phyloP scores from a whole-genome alignment of 2,329 filamentous ascomycete genomes.

The Phaeophleospora eucalypticola region DNA sequence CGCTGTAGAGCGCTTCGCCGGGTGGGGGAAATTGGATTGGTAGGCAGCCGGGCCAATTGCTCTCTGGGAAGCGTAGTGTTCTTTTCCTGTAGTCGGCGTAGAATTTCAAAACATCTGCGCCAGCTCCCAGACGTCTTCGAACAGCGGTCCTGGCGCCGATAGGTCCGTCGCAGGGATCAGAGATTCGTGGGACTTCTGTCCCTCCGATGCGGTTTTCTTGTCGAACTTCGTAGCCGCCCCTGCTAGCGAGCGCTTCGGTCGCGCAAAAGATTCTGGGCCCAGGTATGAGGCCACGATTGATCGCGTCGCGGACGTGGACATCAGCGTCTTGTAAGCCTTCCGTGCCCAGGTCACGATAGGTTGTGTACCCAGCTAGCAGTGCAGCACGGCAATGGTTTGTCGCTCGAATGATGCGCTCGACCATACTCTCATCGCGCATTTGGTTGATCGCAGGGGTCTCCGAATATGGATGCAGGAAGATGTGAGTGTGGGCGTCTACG shows the following conservation, averaged over 20 bases:
- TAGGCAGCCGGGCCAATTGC: constrained; percentile 25
- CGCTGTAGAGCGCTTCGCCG: constrained; percentile 12
- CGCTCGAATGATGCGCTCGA: constrained; percentile 54
- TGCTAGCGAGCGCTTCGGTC: constrained; percentile 49
- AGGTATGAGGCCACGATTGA: constrained; percentile 52
- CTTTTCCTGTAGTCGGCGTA: constrained; percentile 33
- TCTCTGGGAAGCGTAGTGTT: constrained; percentile 25
- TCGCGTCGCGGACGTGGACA: constrained; percentile 49
- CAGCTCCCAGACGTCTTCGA: constrained; percentile 29
- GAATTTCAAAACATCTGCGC: constrained; percentile 34
- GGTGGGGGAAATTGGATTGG: constrained; percentile 23
- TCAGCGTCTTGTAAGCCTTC: constrained; percentile 51
- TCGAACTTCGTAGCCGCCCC: constrained; percentile 47
- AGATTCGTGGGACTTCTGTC: constrained; percentile 19
- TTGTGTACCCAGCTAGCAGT: constrained; percentile 56
- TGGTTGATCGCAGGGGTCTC: constrained; percentile 45
- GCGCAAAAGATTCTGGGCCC: constrained; percentile 56
- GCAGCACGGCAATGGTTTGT: constrained; percentile 52
- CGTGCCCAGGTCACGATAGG: constrained; percentile 54
- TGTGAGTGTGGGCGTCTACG: constrained; percentile 54
- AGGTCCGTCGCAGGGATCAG: constrained; percentile 43
- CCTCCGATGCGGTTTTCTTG: constrained; percentile 41
- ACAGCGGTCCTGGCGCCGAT: constrained; percentile 38
- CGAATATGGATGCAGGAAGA: constrained; percentile 48
- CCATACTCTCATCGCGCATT: constrained; percentile 56